phyloP scores from a whole-genome alignment of 768 basidiomycete species.

The Hypsizygus marmoreus region DNA sequence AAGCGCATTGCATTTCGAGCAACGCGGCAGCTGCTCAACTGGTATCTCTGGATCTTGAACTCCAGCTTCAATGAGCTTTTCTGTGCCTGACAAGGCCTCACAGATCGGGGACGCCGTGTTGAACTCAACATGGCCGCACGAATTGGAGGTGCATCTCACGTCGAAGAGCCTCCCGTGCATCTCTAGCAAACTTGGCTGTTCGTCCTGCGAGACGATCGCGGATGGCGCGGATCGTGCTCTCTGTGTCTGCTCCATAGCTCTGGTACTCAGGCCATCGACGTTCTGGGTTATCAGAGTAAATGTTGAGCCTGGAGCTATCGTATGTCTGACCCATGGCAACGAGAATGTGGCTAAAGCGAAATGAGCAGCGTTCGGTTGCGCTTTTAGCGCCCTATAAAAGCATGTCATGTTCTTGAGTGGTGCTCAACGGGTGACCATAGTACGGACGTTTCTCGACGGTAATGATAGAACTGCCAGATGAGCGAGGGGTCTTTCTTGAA shows the following conservation, averaged over 20 bases:
- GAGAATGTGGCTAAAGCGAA: slow-evolving; percentile 48
- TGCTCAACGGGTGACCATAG: background rate
- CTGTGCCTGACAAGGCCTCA: slow-evolving; percentile 44
- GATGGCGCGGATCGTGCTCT: background rate
- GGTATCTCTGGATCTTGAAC: slow-evolving; percentile 41
- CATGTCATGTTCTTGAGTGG: background rate
- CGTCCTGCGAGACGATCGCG: slow-evolving; percentile 4
- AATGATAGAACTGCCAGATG: slow-evolving; percentile 70
- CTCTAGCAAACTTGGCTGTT: slow-evolving; percentile 42
- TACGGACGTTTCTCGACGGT: slow-evolving; percentile 53
- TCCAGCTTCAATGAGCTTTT: slow-evolving; percentile 34
- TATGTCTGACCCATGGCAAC: slow-evolving; percentile 35
- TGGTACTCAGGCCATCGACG: slow-evolving; percentile 54
- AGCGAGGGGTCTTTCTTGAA: slow-evolving; percentile 49
- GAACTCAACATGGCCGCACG: slow-evolving; percentile 42
- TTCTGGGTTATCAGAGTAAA: slow-evolving; percentile 64
- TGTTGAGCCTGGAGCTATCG: slow-evolving; percentile 41
- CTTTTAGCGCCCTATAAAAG: slow-evolving; percentile 43
- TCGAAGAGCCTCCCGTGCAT: slow-evolving; percentile 68
- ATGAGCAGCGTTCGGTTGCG: slow-evolving; percentile 60
- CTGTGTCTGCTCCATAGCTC: slow-evolving; percentile 34
- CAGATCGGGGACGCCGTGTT: slow-evolving; percentile 48
- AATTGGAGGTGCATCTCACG: slow-evolving; percentile 44
- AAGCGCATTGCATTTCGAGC: slow-evolving; percentile 43
- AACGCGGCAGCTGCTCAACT: slow-evolving; percentile 42